Conservation (phyloP, 2,329 filamentous ascomycete genomes). For the Alternaria incomplexa region DNA sequence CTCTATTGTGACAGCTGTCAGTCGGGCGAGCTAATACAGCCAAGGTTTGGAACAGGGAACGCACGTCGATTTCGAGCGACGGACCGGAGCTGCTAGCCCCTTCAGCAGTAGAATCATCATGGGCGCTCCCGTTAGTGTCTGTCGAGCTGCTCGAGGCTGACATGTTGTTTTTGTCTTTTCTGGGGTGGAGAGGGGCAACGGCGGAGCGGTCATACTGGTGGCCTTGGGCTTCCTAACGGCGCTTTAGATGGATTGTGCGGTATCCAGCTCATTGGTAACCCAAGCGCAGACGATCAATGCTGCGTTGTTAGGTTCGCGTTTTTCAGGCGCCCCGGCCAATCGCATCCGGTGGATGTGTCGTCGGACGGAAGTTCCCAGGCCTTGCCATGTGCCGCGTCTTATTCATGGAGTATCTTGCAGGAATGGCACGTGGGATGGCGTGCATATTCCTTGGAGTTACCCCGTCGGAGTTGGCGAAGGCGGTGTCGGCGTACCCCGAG, state of each 20-base stretch:
- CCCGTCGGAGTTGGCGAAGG: not conserved
- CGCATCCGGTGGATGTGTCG: not conserved
- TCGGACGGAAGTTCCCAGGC: slow-evolving; percentile 6
- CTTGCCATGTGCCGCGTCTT: slow-evolving; percentile 6
- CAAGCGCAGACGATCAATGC: slow-evolving; percentile 12
- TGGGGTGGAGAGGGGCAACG: not conserved
- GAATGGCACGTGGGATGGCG: not conserved
- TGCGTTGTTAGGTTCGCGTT: slow-evolving; percentile 10
- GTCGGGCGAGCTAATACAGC: slow-evolving; percentile 9
- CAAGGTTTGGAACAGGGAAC: slow-evolving; percentile 12
- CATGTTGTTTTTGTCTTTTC: not conserved
- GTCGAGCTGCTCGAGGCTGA: not conserved
- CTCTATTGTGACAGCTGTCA: slow-evolving; percentile 13
- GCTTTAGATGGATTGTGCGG: slow-evolving; percentile 5
- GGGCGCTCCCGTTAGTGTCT: not conserved
- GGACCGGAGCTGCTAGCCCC: slow-evolving; percentile 31
- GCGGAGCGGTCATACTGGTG: not conserved
- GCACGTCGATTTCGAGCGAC: slow-evolving; percentile 37
- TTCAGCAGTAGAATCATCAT: slow-evolving; percentile 12
- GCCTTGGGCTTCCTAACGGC: not conserved
- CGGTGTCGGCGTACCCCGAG: not conserved
- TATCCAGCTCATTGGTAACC: slow-evolving; percentile 12
- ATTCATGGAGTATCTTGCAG: slow-evolving; percentile 4
- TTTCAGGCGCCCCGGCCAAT: slow-evolving; percentile 14
- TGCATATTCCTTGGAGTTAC: slow-evolving; percentile 9